Conservation (phyloP, 192 early-diverging fungal genomes). For the Anaeromyces robustus region DNA sequence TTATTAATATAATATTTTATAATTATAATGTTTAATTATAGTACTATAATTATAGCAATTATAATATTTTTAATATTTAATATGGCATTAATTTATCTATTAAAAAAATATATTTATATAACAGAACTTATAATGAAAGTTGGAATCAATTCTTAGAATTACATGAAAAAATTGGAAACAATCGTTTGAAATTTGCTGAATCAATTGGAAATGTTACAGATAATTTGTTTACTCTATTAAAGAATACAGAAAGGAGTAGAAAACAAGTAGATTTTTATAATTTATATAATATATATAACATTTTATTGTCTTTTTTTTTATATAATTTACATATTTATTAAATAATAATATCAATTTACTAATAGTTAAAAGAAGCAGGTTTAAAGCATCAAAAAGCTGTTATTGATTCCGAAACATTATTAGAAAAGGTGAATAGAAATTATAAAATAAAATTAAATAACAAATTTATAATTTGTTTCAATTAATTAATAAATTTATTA, state of each 20-base stretch:
- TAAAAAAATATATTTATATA: too few species aligned
- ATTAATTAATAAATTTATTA: too few species aligned
- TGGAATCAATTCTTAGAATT: constrained; percentile 63
- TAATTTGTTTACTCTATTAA: constrained; percentile 52
- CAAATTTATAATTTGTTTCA: too few species aligned
- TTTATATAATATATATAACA: neutral
- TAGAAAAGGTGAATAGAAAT: constrained; percentile 57
- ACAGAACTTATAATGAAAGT: constrained; percentile 51
- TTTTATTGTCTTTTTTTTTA: too few species aligned
- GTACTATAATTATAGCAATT: too few species aligned
- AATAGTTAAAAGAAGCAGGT: constrained; percentile 66
- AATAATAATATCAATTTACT: too few species aligned
- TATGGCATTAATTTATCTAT: too few species aligned
- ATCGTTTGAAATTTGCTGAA: constrained; percentile 58
- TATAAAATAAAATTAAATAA: too few species aligned
- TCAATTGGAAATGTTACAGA: constrained; percentile 62
- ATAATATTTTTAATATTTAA: too few species aligned
- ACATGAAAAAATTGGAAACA: constrained; percentile 70
- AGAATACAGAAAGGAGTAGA: constrained; percentile 61
- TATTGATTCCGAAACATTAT: constrained; percentile 54
- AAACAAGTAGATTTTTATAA: constrained; percentile 37
- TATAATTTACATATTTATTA: too few species aligned
- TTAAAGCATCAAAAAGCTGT: constrained; percentile 56
- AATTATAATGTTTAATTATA: too few species aligned
- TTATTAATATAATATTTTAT: too few species aligned